phyloP scores from a whole-genome alignment of 129 eudicot genomes.

The Helichrysum umbraculigerum region DNA sequence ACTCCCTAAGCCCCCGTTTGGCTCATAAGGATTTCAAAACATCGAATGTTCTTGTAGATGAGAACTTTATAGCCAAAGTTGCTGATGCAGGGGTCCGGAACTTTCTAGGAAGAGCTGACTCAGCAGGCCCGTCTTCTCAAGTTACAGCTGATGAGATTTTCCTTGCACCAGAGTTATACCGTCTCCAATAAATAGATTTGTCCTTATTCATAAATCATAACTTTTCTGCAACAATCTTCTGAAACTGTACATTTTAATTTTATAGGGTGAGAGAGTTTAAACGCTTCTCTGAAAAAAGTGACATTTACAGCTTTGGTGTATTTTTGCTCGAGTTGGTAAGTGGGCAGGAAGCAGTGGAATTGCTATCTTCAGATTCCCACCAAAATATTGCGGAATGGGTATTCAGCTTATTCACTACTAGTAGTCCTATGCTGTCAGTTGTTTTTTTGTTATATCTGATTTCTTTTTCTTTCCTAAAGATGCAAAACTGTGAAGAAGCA shows the following conservation, averaged over 20 bases:
- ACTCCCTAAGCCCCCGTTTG: constrained; percentile 88
- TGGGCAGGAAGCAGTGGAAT: constrained; percentile 65
- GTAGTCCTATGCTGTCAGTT: not conserved
- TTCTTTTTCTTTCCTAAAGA: constrained; percentile 28
- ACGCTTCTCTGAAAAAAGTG: constrained; percentile 80
- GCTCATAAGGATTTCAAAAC: constrained; percentile 95
- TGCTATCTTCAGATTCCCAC: constrained; percentile 56
- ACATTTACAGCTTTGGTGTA: constrained; percentile 86
- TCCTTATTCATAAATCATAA: not conserved
- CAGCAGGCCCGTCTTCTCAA: constrained; percentile 78
- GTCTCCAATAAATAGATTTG: not conserved
- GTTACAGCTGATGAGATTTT: constrained; percentile 70
- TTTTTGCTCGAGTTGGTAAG: constrained; percentile 86
- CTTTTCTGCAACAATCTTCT: constrained; percentile 10
- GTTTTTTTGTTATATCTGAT: not conserved
- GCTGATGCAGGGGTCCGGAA: constrained; percentile 95
- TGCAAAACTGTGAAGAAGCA: constrained; percentile 63
- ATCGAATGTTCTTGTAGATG: constrained; percentile 90
- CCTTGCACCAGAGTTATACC: constrained; percentile 85
- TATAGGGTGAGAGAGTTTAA: constrained; percentile 82
- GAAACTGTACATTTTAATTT: constrained; percentile 1
- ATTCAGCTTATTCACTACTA: constrained; percentile 10
- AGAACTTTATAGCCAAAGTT: constrained; percentile 88
- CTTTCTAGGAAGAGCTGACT: constrained; percentile 70
- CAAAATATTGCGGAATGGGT: constrained; percentile 81